Evolutionary conservation across 768 basidiomycete genomes (phyloP).

Genomic region (Rhizopogon roseolus): DNA sequence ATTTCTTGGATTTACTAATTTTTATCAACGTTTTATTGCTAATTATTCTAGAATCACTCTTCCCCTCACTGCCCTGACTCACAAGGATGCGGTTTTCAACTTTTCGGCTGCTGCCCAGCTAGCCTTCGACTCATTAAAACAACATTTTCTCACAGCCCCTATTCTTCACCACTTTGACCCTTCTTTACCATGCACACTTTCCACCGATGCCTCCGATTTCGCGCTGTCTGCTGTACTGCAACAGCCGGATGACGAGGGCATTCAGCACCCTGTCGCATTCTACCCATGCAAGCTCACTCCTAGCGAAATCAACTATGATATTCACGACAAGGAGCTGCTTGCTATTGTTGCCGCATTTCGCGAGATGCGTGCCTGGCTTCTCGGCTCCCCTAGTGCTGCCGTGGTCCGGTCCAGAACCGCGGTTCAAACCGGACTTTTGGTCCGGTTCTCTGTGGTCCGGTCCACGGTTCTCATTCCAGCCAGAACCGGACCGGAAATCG

Average conservation of each 20-base stretch:
- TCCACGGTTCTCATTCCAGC: too few relatives aligned
- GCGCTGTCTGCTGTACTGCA: conserved; percentile 2
- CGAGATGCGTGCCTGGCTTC: conserved; percentile 22
- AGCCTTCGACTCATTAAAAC: conserved; percentile 16
- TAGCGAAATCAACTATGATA: conserved; percentile 37
- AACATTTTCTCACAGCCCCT: conserved; percentile 12
- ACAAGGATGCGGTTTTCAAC: conserved; percentile 19
- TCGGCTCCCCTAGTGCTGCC: too few relatives aligned
- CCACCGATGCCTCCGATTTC: conserved; percentile 19
- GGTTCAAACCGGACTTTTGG: too few relatives aligned
- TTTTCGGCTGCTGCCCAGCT: conserved; percentile 17
- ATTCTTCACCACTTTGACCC: conserved; percentile 17
- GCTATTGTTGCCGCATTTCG: conserved; percentile 31
- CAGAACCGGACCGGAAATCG: too few relatives aligned
- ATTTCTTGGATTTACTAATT: conserved; percentile 29
- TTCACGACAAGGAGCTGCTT: conserved; percentile 40
- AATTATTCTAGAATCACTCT: conserved; percentile 28
- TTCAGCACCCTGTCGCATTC: conserved; percentile 27
- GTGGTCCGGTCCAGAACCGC: too few relatives aligned
- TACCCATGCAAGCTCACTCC: conserved; percentile 20
- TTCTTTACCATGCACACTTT: conserved; percentile 5
- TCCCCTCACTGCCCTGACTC: conserved; percentile 25
- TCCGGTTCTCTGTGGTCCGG: too few relatives aligned
- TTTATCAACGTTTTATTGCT: conserved; percentile 30
- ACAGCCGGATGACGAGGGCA: conserved; percentile 7